Percentiles rank a stretch among this genome's conserved stretches.
phyloP scores from a whole-genome alignment of 2,329 filamentous ascomycete genomes.

The Cytospora chrysosperma region DNA sequence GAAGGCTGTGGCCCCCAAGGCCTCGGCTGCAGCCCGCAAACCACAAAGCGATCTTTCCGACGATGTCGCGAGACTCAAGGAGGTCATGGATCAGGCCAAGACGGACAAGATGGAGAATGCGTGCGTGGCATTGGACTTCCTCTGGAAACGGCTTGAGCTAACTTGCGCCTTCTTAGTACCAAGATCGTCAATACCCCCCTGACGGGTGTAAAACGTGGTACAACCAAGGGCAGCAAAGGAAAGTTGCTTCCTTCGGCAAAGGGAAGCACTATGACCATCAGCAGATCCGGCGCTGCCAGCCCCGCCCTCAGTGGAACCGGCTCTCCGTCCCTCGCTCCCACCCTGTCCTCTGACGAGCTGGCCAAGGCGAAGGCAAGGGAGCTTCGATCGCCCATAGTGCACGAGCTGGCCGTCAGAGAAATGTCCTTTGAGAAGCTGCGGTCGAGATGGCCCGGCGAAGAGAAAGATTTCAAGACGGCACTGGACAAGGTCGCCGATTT shows the following conservation, averaged over 20 bases:
- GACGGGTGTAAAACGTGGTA: conserved; percentile 29
- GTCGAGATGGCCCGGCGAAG: conserved; percentile 50
- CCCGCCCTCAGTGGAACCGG: conserved; percentile 54
- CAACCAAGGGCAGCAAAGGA: conserved; percentile 28
- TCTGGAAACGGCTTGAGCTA: conserved; percentile 27
- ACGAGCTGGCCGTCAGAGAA: conserved; percentile 58
- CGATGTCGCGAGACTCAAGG: conserved; percentile 51
- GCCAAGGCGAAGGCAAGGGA: conserved; percentile 50
- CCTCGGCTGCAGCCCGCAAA: conserved; percentile 29
- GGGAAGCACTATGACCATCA: conserved; percentile 40
- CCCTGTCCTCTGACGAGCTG: conserved; percentile 51
- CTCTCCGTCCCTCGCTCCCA: conserved; percentile 53
- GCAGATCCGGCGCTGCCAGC: conserved; percentile 51
- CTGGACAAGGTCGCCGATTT: conserved; percentile 60
- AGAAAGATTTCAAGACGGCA: conserved; percentile 53
- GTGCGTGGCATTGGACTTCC: conserved; percentile 34
- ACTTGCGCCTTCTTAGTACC: conserved; percentile 36
- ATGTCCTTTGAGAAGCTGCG: conserved; percentile 49
- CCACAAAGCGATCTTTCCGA: conserved; percentile 36
- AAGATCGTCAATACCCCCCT: conserved; percentile 37
- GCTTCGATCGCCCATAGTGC: conserved; percentile 51
- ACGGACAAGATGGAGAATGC: conserved; percentile 47
- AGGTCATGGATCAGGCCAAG: conserved; percentile 42
- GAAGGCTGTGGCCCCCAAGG: conserved; percentile 24
- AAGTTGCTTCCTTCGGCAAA: conserved; percentile 38